These are phyloP conservation scores for Ogataea thermomethanolica DNA, from an alignment of 805 yeast species.

Conservation along the genomic window DNA sequence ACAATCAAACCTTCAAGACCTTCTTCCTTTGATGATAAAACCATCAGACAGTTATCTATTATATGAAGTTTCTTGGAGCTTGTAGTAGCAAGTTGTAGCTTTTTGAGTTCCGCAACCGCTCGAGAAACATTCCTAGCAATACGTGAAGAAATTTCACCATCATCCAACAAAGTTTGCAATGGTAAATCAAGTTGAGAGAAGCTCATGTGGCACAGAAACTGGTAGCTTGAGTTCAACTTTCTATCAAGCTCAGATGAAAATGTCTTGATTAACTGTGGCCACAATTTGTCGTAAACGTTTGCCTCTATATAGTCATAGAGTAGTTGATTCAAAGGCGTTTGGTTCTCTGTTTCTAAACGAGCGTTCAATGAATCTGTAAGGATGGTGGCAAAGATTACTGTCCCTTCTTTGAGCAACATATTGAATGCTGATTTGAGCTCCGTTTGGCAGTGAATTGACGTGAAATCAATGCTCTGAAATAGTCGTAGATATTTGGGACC, in stretches of 20 bases:
- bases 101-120: slow-evolving; percentile 53
- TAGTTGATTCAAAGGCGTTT: slow-evolving; percentile 44
- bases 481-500: too few species aligned
- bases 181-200: slow-evolving; percentile 51
- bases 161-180: slow-evolving; percentile 6
- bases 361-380: slow-evolving; percentile 25
- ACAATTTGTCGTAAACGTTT: slow-evolving; percentile 61
- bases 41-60: slow-evolving; percentile 24
- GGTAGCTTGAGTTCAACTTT: slow-evolving; percentile 31
- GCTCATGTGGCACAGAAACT: slow-evolving; percentile 38
- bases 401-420: too few species aligned
- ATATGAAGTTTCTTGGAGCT: slow-evolving; percentile 46
- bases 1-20: slow-evolving; percentile 10
- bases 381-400: slow-evolving; percentile 19
- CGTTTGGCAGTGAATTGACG: too few species aligned
- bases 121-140: slow-evolving; percentile 43
- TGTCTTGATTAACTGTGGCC: slow-evolving; percentile 42
- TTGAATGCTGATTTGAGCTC: too few species aligned
- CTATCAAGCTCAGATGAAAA: slow-evolving; percentile 14
- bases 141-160: slow-evolving; percentile 16
- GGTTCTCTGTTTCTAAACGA: slow-evolving; percentile 22
- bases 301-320: slow-evolving; percentile 71
- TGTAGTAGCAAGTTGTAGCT: slow-evolving; percentile 43
- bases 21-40: not conserved
- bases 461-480: too few species aligned